Conservation (phyloP, 2,329 filamentous ascomycete species). For the Aureobasidium sp. region DNA sequence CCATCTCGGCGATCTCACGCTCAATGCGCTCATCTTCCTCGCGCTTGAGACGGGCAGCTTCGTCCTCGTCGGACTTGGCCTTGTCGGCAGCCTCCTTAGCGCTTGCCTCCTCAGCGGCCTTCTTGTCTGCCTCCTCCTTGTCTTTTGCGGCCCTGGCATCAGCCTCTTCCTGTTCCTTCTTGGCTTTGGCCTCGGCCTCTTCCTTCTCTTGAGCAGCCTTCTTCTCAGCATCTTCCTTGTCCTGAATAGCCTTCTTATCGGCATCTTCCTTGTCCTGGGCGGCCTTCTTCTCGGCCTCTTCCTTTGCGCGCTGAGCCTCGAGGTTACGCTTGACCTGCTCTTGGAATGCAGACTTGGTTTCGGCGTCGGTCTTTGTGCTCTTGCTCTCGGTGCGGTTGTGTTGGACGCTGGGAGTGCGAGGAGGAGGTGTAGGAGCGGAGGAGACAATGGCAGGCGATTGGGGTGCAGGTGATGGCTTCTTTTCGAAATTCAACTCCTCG, state of each 20-base stretch:
- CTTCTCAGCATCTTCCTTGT: conserved; percentile 50
- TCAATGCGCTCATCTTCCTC: conserved; percentile 39
- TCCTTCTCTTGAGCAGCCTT: conserved; percentile 38
- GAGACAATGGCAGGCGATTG: conserved; percentile 61
- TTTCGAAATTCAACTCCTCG: conserved; percentile 62
- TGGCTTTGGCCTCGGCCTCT: conserved; percentile 26
- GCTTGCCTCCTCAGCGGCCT: conserved; percentile 19
- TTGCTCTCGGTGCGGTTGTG: conserved; percentile 67
- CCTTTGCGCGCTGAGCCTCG: conserved; percentile 33
- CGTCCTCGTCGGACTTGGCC: conserved; percentile 24
- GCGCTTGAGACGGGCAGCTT: conserved; percentile 26
- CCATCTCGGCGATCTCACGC: conserved; percentile 60
- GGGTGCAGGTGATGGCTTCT: conserved; percentile 33
- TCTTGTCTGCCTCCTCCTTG: conserved; percentile 24
- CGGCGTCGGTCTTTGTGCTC: conserved; percentile 59
- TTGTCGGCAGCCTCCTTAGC: conserved; percentile 24
- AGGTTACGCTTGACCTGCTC: conserved; percentile 59
- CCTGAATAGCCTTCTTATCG: conserved; percentile 20
- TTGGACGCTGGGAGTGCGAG: conserved; percentile 62
- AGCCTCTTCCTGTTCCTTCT: conserved; percentile 31
- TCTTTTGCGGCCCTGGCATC: conserved; percentile 26
- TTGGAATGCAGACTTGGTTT: conserved; percentile 57
- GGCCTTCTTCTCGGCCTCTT: conserved; percentile 27
- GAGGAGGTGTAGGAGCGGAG: conserved; percentile 66
- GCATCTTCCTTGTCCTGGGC: conserved; percentile 16